A percentile compares a stretch with the other conserved stretches of the same genome.
phyloP scores from a whole-genome alignment of 2,329 filamentous ascomycete genomes.

The Emmonsiellopsis sp. region DNA sequence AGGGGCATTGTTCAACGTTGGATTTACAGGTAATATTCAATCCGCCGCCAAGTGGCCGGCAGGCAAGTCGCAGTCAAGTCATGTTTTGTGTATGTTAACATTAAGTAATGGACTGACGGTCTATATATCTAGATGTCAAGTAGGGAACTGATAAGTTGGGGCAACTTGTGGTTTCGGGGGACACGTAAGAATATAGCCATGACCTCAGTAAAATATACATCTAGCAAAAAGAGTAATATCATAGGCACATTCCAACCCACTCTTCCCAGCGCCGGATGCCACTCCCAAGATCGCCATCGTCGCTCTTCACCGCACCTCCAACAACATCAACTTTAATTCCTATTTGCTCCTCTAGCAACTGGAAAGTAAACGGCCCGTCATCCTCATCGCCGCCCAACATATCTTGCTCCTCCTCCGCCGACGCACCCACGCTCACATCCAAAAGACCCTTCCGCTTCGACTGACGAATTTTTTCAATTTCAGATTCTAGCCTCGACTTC shows the following conservation, averaged over 20 bases:
- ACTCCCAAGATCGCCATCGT: constrained; percentile 48
- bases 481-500: constrained; percentile 64
- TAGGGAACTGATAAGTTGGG: too few species aligned
- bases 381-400: constrained; percentile 77
- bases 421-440: constrained; percentile 61
- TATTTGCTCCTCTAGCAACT: constrained; percentile 68
- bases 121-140: too few species aligned
- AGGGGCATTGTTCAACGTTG: too few species aligned
- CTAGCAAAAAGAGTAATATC: constrained; percentile 12
- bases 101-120: too few species aligned
- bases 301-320: constrained; percentile 58
- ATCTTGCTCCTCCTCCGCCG: constrained; percentile 59
- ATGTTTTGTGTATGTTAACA: too few species aligned
- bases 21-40: too few species aligned
- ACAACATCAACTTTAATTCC: constrained; percentile 68
- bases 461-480: constrained; percentile 68
- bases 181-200: too few species aligned
- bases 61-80: too few species aligned
- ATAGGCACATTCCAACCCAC: constrained; percentile 76
- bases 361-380: constrained; percentile 68
- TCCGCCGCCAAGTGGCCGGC: too few species aligned
- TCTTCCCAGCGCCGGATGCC: constrained; percentile 78
- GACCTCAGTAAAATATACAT: too few species aligned
- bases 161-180: too few species aligned
- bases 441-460: constrained; percentile 72